Evolutionary conservation across 768 basidiomycete genomes (phyloP).

Genomic region (Mycena pura): DNA sequence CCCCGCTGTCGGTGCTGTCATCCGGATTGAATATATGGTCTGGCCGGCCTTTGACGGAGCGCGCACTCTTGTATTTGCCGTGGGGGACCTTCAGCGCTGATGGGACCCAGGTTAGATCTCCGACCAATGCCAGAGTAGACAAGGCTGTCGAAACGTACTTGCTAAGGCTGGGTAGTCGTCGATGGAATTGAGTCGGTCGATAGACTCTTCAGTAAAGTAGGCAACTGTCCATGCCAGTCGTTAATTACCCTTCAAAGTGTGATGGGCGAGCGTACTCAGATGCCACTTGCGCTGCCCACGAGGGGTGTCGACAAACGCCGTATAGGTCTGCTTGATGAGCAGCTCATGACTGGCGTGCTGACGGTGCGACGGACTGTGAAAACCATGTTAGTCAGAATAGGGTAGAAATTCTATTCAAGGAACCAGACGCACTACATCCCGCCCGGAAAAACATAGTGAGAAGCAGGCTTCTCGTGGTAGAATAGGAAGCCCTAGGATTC

Average conservation of each 20-base stretch:
- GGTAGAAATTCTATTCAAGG: neutral
- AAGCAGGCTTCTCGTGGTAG: slow-evolving; percentile 77
- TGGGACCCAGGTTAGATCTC: slow-evolving; percentile 31
- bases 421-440: slow-evolving; percentile 50
- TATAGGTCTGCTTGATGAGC: slow-evolving; percentile 84
- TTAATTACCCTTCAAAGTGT: slow-evolving; percentile 30
- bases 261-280: slow-evolving; percentile 59
- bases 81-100: slow-evolving; percentile 61
- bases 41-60: slow-evolving; percentile 64
- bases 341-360: slow-evolving; percentile 45
- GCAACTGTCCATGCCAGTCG: slow-evolving; percentile 63
- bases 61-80: slow-evolving; percentile 74
- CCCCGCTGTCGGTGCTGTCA: slow-evolving; percentile 36
- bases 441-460: slow-evolving; percentile 45
- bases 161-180: slow-evolving; percentile 62
- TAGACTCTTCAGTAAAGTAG: slow-evolving; percentile 78
- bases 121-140: neutral
- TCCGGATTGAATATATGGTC: slow-evolving; percentile 58
- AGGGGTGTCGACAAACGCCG: slow-evolving; percentile 73
- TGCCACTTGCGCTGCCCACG: slow-evolving; percentile 82
- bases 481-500: slow-evolving; percentile 73
- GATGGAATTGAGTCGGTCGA: slow-evolving; percentile 64
- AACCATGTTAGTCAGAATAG: slow-evolving; percentile 14
- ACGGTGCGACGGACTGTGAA: slow-evolving; percentile 21
- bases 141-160: slow-evolving; percentile 24